Conservation (phyloP, 805 yeast genomes). For the Saturnispora quitensis region DNA sequence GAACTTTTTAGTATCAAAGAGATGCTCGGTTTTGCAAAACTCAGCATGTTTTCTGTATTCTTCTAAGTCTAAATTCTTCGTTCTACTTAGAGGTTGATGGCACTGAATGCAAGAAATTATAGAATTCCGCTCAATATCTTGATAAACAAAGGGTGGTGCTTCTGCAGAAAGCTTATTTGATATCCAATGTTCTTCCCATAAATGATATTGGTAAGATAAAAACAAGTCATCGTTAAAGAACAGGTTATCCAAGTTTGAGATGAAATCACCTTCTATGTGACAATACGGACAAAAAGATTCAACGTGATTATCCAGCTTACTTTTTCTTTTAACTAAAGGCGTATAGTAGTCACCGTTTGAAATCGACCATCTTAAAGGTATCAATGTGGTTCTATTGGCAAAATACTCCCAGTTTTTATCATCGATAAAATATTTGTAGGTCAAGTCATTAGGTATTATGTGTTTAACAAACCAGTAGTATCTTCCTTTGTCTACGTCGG, state of each 20-base stretch:
- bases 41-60: neutral
- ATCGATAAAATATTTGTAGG: too few species aligned
- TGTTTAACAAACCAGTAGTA: neutral
- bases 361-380: conserved; percentile 1
- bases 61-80: neutral
- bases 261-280: neutral
- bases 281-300: conserved; percentile 6
- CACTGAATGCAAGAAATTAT: neutral
- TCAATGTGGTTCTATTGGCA: neutral
- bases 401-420: neutral
- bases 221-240: conserved; percentile 2
- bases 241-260: neutral
- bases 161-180: neutral
- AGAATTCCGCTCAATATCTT: neutral
- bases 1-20: neutral
- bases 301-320: neutral
- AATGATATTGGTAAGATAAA: neutral
- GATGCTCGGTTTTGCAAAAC: neutral
- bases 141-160: neutral
- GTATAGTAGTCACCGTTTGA: neutral
- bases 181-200: conserved; percentile 4
- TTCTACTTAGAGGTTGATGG: neutral
- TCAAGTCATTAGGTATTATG: neutral
- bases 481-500: neutral
- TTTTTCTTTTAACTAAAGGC: neutral